Evolutionary conservation across 768 basidiomycete genomes (phyloP).

Genomic region (Amanita pallidorosea): DNA sequence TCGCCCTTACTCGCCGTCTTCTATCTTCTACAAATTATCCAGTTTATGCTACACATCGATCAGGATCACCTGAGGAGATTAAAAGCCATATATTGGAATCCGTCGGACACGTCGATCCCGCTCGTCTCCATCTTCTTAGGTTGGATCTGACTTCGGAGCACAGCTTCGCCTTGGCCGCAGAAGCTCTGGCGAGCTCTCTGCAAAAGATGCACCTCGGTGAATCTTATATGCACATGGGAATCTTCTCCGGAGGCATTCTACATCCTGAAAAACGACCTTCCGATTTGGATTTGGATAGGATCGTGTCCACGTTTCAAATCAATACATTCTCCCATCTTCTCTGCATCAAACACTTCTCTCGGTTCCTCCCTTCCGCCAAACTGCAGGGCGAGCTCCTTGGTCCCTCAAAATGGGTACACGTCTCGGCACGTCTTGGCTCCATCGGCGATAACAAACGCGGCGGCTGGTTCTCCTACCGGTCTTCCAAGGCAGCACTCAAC

Average conservation of each 20-base stretch:
- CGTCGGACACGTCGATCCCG: constrained; percentile 29
- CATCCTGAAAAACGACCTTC: constrained; percentile 43
- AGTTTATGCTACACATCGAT: constrained; percentile 46
- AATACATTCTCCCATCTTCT: constrained; percentile 53
- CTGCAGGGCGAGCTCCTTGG: constrained; percentile 11
- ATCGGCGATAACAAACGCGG: constrained; percentile 46
- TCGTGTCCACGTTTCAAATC: constrained; percentile 39
- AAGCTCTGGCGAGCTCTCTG: constrained; percentile 25
- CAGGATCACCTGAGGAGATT: constrained; percentile 21
- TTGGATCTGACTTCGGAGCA: constrained; percentile 42
- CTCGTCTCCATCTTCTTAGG: constrained; percentile 33
- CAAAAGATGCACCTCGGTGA: constrained; percentile 13
- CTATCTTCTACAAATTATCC: constrained; percentile 38
- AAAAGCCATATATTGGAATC: constrained; percentile 31
- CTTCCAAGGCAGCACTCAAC: constrained; percentile 54
- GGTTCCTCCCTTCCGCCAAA: constrained; percentile 36
- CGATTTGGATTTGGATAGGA: constrained; percentile 30
- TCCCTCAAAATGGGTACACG: constrained; percentile 47
- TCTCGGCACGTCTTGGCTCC: constrained; percentile 49
- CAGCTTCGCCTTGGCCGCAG: constrained; percentile 38
- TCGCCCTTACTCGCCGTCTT: constrained; percentile 43
- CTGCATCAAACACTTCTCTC: constrained; percentile 51
- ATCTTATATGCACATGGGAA: constrained; percentile 41
- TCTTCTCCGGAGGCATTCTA: constrained; percentile 44
- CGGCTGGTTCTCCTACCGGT: constrained; percentile 52